Evolutionary conservation across 2,329 filamentous ascomycete species (phyloP), one percentile per base, ranked within the genome.

Genomic region (Paramyrothecium roridum): DNA sequence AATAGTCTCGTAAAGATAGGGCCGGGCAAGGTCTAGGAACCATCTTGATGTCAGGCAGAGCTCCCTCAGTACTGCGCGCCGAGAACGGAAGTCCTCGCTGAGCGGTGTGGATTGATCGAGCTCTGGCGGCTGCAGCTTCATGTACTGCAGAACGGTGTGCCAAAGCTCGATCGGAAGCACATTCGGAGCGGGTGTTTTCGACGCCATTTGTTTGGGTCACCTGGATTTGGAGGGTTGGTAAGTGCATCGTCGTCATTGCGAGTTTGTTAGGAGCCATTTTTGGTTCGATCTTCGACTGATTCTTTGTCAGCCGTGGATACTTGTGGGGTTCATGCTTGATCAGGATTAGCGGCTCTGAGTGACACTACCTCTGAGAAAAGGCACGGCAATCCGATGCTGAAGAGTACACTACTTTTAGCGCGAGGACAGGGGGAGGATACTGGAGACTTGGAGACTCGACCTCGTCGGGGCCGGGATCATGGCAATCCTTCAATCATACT

Each of bases 41-140:
- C 49, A 50, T 37, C 48, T 49, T 17, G 54, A 55, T 16, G 54
- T 55, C 23, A 55, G 54, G 43, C 54, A 55, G 43, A 55, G 50
- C 43, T 55, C 48, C 43, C 49, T 49, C 43, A 55, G 47, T 33
- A 43, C 50, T 40, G 54, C 40, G 23, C 43, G 48, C 34, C 47
- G 50, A 45, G 54, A 48, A 45, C 40, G 43, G 21, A 55, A 52
- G 10, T 37, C 53, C 50, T 52, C 40, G 50, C 45, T 55, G 23
- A 43, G 50, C 21, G 22, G 46, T 16, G 37, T 40, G 34, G 40
- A 23, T 11, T 43, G 49, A 16, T 45, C 48, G 10, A 55, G 49
- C 49, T 55, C 49, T 20, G 51, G 20, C 45, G 50, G 54, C 13
- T 47, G 33, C n/a, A 55, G 26, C 8, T 13, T 49, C 23, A 55